Evolutionary conservation across 148 eudicot genomes (phyloP), one percentile per base, ranked within the genome.

Genomic region (Tetragonia tetragonoides): DNA sequence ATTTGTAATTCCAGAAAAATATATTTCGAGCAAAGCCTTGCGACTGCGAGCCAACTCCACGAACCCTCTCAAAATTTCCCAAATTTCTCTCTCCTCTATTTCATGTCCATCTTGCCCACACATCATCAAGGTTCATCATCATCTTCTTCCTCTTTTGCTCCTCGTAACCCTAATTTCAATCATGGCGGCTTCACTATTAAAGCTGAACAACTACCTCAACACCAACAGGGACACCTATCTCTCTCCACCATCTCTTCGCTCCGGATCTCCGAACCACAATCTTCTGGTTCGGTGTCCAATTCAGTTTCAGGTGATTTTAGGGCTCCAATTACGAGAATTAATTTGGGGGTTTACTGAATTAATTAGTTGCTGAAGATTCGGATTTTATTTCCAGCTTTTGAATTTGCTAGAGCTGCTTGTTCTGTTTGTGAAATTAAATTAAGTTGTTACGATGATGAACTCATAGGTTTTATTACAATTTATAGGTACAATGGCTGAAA

Each of bases 81-180:
- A 70, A 63, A 49, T 42, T 70, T 74, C 34, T 66, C 79, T 74
- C 78, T 56, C 83, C 73, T 9, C 9, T 83, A 66, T 93, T 93
- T 93, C 89, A 94, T 94, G 98, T 94, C 98, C 98, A 94, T 92
- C 97, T 90, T 88, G 92, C 95, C 97, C 75, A 82, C 90, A 14
- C 81, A 83, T 28, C 73, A 89, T 85, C 91, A 81, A 72, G 91
- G 83, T 85, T 82, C 93, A 85, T 71, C 92, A 57, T 87, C 97
- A 24, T 86, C 88, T 6, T 83, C 89, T 21, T 78, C 89, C 9
- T 76, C 77, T 57, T 24, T 78, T 49, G 62, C 82, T 40, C 49
- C 85, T 73, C 83, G 73, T 76, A 87, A 90, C 90, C 90, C 89
- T 85, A 81, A 82, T 77, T 70, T 78, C 80, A 69, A 81, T 82